These are phyloP conservation scores for Berkeleyomyces rouxiae DNA, from an alignment of 2,329 filamentous ascomycete genomes.

Conservation along the genomic window DNA sequence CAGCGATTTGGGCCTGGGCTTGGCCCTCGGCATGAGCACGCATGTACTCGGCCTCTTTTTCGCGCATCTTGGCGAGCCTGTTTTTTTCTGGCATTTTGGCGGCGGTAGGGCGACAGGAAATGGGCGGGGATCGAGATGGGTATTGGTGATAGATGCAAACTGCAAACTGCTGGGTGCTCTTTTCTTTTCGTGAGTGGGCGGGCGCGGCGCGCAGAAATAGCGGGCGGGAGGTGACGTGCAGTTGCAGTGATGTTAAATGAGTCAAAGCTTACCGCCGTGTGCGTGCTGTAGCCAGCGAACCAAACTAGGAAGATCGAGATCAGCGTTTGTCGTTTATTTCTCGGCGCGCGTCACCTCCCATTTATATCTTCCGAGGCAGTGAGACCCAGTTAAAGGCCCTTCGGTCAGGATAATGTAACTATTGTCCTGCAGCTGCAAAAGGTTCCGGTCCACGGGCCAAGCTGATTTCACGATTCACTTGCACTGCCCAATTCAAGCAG, in stretches of 20 bases:
- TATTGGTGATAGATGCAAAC: neutral
- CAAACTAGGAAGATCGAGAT: too few species aligned
- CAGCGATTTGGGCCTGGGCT: neutral
- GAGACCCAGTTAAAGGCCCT: neutral
- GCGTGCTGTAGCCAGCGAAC: too few species aligned
- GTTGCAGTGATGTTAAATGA: too few species aligned
- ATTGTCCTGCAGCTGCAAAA: neutral
- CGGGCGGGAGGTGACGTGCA: too few species aligned
- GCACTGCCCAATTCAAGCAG: neutral
- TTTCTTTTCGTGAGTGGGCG: too few species aligned
- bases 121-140: neutral
- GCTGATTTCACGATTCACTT: neutral
- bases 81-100: neutral
- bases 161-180: too few species aligned
- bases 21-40: neutral
- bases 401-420: neutral
- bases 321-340: too few species aligned
- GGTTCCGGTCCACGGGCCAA: neutral
- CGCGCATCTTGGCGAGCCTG: neutral
- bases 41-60: constrained; percentile 7
- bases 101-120: neutral
- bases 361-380: too few species aligned
- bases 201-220: too few species aligned
- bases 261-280: too few species aligned
- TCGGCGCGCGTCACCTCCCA: too few species aligned